Conservation (phyloP, 2,329 filamentous ascomycete species). For the Monilinia laxa region DNA sequence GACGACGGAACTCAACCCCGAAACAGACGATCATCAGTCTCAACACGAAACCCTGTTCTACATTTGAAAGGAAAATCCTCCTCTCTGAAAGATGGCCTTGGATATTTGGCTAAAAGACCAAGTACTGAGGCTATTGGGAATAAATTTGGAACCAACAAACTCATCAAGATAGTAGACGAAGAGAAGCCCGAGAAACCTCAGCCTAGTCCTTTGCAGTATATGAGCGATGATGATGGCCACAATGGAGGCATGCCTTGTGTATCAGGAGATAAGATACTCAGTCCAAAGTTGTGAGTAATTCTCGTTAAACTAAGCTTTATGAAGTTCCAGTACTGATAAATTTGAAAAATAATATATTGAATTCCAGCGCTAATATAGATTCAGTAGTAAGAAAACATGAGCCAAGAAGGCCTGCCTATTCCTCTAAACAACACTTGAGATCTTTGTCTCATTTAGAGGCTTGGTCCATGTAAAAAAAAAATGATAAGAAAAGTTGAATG, state of each 20-base stretch:
- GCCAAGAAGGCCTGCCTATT: background rate
- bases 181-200: background rate
- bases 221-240: background rate
- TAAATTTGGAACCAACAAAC: conserved; percentile 3
- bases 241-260: background rate
- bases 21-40: background rate
- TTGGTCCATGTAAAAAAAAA: background rate
- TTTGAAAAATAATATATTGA: background rate
- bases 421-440: background rate
- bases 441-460: background rate
- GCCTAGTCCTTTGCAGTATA: background rate
- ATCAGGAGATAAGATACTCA: background rate
- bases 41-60: background rate
- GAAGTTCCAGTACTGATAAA: background rate
- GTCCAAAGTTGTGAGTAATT: background rate
- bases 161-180: background rate
- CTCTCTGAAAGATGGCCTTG: background rate
- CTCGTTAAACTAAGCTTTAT: background rate
- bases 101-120: background rate
- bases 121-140: background rate
- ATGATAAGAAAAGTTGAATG: background rate
- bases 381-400: background rate
- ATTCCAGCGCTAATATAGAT: background rate
- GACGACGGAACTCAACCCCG: background rate
- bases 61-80: background rate